Percentiles rank a stretch among this genome's conserved stretches.
phyloP scores from a whole-genome alignment of 2,329 filamentous ascomycete species.

The Fusarium chlamydosporum region DNA sequence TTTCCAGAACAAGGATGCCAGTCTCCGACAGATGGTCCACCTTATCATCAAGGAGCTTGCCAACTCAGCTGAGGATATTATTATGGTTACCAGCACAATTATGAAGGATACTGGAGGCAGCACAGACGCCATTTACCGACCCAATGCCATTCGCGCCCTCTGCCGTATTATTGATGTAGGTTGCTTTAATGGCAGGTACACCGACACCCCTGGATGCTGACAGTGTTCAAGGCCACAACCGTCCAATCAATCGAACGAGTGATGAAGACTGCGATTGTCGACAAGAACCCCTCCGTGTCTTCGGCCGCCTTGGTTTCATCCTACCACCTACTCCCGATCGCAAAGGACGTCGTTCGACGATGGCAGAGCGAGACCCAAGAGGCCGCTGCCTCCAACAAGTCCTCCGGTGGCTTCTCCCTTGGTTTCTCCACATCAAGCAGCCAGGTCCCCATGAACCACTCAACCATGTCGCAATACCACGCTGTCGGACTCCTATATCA shows the following conservation, averaged over 20 bases:
- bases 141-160: slow-evolving; percentile 94
- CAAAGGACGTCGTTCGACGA: slow-evolving; percentile 92
- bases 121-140: slow-evolving; percentile 92
- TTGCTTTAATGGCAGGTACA: slow-evolving; percentile 41
- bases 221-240: slow-evolving; percentile 79
- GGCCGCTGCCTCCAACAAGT: slow-evolving; percentile 91
- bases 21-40: slow-evolving; percentile 98
- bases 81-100: slow-evolving; percentile 99
- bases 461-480: slow-evolving; percentile 98
- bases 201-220: slow-evolving; percentile 49
- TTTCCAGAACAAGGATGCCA: slow-evolving; percentile 99
- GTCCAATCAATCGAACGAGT: slow-evolving; percentile 98
- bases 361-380: slow-evolving; percentile 99
- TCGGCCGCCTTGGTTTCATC: slow-evolving; percentile 96
- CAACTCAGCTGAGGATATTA: slow-evolving; percentile 95
- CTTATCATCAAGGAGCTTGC: slow-evolving; percentile 98
- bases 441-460: slow-evolving; percentile 86
- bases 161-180: slow-evolving; percentile 96
- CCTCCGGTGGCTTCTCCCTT: slow-evolving; percentile 88
- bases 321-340: slow-evolving; percentile 96
- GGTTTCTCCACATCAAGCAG: slow-evolving; percentile 87
- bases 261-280: slow-evolving; percentile 99
- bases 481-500: slow-evolving; percentile 97
- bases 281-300: slow-evolving; percentile 97
- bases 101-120: slow-evolving; percentile 99